Percentiles rank a stretch among this genome's conserved stretches.
Evolutionary conservation across 169 alveolate species (phyloP).

Genomic region (Plasmodium vinckei): DNA sequence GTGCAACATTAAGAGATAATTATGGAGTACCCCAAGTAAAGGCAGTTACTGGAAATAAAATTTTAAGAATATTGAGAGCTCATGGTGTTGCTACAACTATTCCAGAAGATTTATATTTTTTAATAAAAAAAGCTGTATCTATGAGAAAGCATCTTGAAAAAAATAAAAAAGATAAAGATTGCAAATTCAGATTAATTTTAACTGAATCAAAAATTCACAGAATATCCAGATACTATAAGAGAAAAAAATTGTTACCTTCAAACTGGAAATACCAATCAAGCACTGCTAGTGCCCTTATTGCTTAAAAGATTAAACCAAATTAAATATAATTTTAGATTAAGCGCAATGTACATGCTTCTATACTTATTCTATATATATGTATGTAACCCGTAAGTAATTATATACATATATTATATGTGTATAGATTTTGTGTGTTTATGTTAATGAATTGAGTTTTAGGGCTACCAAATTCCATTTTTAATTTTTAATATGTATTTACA

Average conservation of each 20-base stretch:
- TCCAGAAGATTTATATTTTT: conserved; percentile 98
- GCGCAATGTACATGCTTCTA: neutral
- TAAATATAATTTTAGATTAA: neutral
- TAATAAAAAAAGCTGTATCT: conserved; percentile 98
- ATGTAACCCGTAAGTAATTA: conserved; percentile 1
- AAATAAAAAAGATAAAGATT: conserved; percentile 96
- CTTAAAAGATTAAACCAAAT: conserved; percentile 67
- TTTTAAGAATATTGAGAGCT: conserved; percentile 96
- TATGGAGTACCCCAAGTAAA: conserved; percentile 98
- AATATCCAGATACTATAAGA: conserved; percentile 97
- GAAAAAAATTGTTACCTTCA: conserved; percentile 97
- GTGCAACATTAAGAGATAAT: conserved; percentile 98
- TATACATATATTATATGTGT: conserved; percentile 6
- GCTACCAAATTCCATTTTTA: neutral
- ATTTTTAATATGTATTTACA: conserved; percentile 57
- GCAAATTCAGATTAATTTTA: conserved; percentile 97
- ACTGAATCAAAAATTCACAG: conserved; percentile 99
- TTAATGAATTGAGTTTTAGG: neutral
- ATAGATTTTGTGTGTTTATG: neutral
- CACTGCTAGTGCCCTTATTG: conserved; percentile 91
- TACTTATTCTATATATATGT: conserved; percentile 2
- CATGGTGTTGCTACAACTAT: conserved; percentile 98
- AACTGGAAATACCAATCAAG: conserved; percentile 96
- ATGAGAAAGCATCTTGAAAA: conserved; percentile 99
- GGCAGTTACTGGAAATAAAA: conserved; percentile 96